Conservation (phyloP, 768 basidiomycete species). For the Phallus indusiatus region DNA sequence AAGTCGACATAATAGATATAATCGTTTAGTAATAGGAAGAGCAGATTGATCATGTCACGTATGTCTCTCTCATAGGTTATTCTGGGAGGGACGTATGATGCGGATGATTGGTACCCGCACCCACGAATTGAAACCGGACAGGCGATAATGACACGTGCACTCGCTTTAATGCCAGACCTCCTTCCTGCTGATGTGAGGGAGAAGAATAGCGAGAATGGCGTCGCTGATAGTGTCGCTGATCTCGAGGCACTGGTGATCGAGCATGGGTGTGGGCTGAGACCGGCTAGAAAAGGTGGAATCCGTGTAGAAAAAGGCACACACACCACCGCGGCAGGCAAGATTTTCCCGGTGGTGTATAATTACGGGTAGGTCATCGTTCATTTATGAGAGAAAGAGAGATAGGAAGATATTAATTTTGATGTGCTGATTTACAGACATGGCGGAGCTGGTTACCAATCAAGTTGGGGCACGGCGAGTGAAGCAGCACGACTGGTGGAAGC, state of each 20-base stretch:
- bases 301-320: slow-evolving; percentile 43
- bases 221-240: slow-evolving; percentile 27
- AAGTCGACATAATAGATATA: slow-evolving; percentile 12
- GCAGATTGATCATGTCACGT: not conserved
- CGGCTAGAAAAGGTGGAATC: slow-evolving; percentile 58
- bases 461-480: slow-evolving; percentile 52
- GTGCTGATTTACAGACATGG: slow-evolving; percentile 48
- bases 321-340: slow-evolving; percentile 14
- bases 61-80: slow-evolving; percentile 24
- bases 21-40: not conserved
- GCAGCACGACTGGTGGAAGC: slow-evolving; percentile 39
- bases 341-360: slow-evolving; percentile 48
- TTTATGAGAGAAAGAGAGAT: not conserved
- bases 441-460: slow-evolving; percentile 54
- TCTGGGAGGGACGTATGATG: slow-evolving; percentile 49
- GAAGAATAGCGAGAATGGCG: slow-evolving; percentile 5
- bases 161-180: slow-evolving; percentile 16
- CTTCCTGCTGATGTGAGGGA: slow-evolving; percentile 12
- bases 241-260: slow-evolving; percentile 29
- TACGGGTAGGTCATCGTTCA: slow-evolving; percentile 42
- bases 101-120: slow-evolving; percentile 62
- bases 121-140: slow-evolving; percentile 46
- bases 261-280: slow-evolving; percentile 52
- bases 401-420: not conserved
- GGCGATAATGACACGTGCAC: slow-evolving; percentile 14